Evolutionary conservation across 495 filamentous ascomycete species (phyloP).

Genomic region (Parmelia sp.): DNA sequence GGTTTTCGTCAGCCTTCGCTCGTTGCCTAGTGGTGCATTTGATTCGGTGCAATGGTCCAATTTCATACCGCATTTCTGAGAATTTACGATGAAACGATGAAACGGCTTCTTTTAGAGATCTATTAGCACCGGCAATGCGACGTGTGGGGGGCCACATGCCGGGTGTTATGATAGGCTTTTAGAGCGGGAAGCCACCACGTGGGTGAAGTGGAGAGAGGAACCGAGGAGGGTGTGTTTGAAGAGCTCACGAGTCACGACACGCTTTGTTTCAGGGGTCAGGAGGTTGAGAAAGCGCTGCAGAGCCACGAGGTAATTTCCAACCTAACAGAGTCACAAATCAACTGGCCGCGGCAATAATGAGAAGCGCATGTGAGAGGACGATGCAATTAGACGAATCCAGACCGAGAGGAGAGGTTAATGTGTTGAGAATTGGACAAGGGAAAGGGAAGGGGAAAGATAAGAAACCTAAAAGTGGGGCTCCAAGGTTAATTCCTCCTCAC

Average conservation of each 20-base stretch:
- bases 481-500: not conserved
- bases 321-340: not conserved
- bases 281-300: not conserved
- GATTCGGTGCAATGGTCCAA: slow-evolving; percentile 29
- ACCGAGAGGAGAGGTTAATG: not conserved
- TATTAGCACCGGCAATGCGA: not conserved
- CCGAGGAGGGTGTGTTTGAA: not conserved
- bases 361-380: not conserved
- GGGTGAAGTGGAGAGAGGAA: not conserved
- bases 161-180: not conserved
- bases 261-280: not conserved
- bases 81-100: not conserved
- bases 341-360: not conserved
- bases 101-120: not conserved
- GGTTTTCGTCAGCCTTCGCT: slow-evolving; percentile 28
- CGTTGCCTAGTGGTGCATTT: slow-evolving; percentile 26
- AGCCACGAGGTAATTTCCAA: not conserved
- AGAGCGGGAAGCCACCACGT: not conserved
- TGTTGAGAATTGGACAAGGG: too few relatives aligned
- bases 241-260: not conserved
- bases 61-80: slow-evolving; percentile 30
- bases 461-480: not conserved
- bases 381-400: not conserved
- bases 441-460: slow-evolving; percentile 2
- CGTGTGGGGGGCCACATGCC: not conserved